Base-by-base conservation (phyloP, 345 rosid species). In the Euclidium syriacum region DNA sequence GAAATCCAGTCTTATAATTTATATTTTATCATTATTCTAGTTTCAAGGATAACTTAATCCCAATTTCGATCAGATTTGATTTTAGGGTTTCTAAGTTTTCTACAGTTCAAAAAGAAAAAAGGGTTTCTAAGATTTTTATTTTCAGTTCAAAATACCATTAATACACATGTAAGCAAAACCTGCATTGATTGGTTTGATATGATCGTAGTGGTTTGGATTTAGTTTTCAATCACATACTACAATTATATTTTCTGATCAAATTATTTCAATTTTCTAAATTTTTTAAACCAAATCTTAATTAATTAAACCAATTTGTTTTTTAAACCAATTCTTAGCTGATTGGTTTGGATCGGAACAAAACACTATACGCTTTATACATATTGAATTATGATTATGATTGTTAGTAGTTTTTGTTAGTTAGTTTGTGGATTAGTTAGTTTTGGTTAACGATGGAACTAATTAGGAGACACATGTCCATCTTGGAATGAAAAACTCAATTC, bases 351-450 rank as follows among this genome's bases (percentile, higher is more conserved):
- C 4, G 25, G 6, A 32, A 41, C 34, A 23, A 32, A 23, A 52
- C 11, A 52, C n/a, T 22, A 23, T 20, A 10, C 3, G 29, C 15
- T 32, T 14, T 32, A 32, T 26, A 34, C 36, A 27, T 17, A 23
- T 23, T 38, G 15, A n/a, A n/a, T 27, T 23, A 23, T 11, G 17
- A 3, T 6, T 35, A 26, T 4, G 43, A 12, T 2, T 50, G 10
- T 36, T 25, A 43, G 27, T 12, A 51, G 22, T 4, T 61, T n/a
- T 23, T 10, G 58, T 26, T 25, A 22, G 51, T 56, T 38, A 58
- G 57, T 20, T 38, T 48, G 51, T 40, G 49, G 72, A 57, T 57
- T 67, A 67, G 65, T 57, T 67, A 67, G 65, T 58, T 67, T 29
- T 56, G 40, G 33, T 36, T 56, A 55, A 56, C 10, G 53, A 65